Percentiles rank a stretch among this genome's conserved stretches.
These are phyloP conservation scores for Thamnidium elegans DNA, from an alignment of 192 early-diverging fungal species.

Conservation along the genomic window DNA sequence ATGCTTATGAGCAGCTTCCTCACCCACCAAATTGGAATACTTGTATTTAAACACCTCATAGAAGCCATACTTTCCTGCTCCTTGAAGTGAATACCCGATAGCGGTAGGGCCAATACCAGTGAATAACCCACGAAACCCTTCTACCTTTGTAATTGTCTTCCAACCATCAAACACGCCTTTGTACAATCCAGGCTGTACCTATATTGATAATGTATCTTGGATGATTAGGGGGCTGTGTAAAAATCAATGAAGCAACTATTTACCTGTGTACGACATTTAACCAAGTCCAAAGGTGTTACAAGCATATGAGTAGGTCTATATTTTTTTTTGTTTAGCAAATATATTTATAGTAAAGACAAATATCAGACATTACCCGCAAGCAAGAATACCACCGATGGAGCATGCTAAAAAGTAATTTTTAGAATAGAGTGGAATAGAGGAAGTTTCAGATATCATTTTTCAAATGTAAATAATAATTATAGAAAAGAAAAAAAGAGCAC, in stretches of 20 bases:
- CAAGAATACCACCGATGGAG: conserved; percentile 38
- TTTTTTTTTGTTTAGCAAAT: too few species aligned
- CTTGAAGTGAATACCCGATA: conserved; percentile 83
- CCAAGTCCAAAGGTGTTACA: conserved; percentile 45
- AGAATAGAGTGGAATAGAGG: conserved; percentile 32
- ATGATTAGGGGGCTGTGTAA: not conserved
- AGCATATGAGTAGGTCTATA: conserved; percentile 33
- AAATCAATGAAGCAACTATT: not conserved
- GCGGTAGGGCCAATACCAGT: conserved; percentile 79
- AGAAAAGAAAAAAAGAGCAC: not conserved
- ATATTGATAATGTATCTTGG: not conserved
- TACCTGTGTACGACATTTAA: conserved; percentile 44
- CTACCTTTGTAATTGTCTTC: conserved; percentile 33
- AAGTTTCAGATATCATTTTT: too few species aligned
- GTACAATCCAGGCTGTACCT: conserved; percentile 27
- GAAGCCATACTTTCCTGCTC: conserved; percentile 85
- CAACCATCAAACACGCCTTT: conserved; percentile 41
- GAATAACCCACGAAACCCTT: conserved; percentile 71
- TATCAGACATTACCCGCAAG: conserved; percentile 30
- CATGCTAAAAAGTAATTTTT: conserved; percentile 38
- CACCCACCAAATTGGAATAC: conserved; percentile 59
- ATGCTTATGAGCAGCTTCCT: conserved; percentile 72
- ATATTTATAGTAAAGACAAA: too few species aligned
- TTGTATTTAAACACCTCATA: conserved; percentile 89
- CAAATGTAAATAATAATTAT: not conserved